A percentile compares a stretch with the other conserved stretches of the same genome.
Conservation (phyloP, 1,284 basidiomycete genomes). For the Flammula alnicola region DNA sequence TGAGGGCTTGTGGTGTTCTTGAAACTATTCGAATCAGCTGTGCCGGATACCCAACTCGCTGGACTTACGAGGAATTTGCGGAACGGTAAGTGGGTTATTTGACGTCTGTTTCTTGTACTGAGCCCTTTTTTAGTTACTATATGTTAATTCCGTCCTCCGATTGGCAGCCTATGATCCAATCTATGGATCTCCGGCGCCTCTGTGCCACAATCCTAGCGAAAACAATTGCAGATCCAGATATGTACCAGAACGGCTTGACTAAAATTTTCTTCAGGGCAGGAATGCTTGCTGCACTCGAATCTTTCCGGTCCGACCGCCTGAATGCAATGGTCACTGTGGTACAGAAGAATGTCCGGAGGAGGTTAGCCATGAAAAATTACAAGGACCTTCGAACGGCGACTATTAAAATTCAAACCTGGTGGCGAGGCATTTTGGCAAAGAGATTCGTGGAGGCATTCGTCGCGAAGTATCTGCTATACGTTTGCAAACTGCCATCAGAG, state of each 20-base stretch:
- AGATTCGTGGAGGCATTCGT: constrained; percentile 72
- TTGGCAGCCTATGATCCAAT: constrained; percentile 84
- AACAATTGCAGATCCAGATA: constrained; percentile 92
- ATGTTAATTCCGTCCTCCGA: constrained; percentile 90
- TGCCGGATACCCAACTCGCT: constrained; percentile 98
- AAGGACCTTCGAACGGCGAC: constrained; percentile 73
- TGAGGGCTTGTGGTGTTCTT: constrained; percentile 97
- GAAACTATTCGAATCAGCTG: constrained; percentile 99
- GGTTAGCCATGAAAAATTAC: constrained; percentile 86
- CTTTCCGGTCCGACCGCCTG: constrained; percentile 85
- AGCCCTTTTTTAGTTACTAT: constrained; percentile 76
- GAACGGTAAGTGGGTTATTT: constrained; percentile 67
- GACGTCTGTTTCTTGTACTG: constrained; percentile 2
- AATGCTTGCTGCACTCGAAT: constrained; percentile 97
- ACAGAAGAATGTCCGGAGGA: constrained; percentile 94
- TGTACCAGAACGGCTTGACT: constrained; percentile 95
- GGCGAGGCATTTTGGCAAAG: constrained; percentile 84
- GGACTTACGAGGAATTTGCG: constrained; percentile 99
- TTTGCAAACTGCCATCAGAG: constrained; percentile 77
- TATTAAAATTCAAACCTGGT: constrained; percentile 92
- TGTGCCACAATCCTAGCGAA: constrained; percentile 86
- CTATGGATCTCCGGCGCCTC: constrained; percentile 81
- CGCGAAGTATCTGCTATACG: constrained; percentile 77
- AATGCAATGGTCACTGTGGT: constrained; percentile 93
- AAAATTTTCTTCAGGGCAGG: constrained; percentile 99